Conservation (phyloP, 2,329 filamentous ascomycete genomes). For the Fusarium chlamydosporum region DNA sequence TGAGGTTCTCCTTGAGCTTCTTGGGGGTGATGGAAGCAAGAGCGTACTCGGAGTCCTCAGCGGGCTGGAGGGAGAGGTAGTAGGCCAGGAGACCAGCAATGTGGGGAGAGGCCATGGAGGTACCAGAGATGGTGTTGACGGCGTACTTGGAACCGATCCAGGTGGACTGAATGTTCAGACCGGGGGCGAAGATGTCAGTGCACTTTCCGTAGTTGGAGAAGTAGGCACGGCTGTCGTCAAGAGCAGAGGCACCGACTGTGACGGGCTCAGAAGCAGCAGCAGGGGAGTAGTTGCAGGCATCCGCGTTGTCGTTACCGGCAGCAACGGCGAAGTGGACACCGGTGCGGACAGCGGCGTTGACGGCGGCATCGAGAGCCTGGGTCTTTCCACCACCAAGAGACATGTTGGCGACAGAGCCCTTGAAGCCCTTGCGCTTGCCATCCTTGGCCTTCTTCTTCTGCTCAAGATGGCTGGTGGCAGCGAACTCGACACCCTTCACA, state of each 20-base stretch:
- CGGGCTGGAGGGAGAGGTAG: conserved; percentile 95
- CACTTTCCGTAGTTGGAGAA: conserved; percentile 99
- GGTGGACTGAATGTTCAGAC: conserved; percentile 96
- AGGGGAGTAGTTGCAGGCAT: conserved; percentile 99
- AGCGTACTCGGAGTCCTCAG: conserved; percentile 90
- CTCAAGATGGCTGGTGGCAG: conserved; percentile 82
- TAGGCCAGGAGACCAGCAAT: conserved; percentile 97
- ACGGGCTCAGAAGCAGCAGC: conserved; percentile 92
- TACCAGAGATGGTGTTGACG: conserved; percentile 98
- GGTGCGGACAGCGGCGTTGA: conserved; percentile 91
- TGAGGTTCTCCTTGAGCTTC: conserved; percentile 91
- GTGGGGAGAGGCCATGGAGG: conserved; percentile 98
- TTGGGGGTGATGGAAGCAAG: conserved; percentile 91
- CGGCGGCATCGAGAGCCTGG: conserved; percentile 87
- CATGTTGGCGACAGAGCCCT: conserved; percentile 99
- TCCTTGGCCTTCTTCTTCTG: conserved; percentile 84
- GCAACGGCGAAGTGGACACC: conserved; percentile 98
- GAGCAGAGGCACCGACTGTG: conserved; percentile 94
- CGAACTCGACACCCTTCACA: conserved; percentile 97
- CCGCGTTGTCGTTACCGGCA: conserved; percentile 98
- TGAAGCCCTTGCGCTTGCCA: conserved; percentile 95
- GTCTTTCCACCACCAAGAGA: conserved; percentile 98
- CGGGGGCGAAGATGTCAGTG: conserved; percentile 98
- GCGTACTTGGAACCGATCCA: conserved; percentile 98
- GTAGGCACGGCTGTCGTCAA: conserved; percentile 96